These are phyloP conservation scores for Acmispon strigosus DNA, from an alignment of 306 rosid species.

Conservation along the genomic window DNA sequence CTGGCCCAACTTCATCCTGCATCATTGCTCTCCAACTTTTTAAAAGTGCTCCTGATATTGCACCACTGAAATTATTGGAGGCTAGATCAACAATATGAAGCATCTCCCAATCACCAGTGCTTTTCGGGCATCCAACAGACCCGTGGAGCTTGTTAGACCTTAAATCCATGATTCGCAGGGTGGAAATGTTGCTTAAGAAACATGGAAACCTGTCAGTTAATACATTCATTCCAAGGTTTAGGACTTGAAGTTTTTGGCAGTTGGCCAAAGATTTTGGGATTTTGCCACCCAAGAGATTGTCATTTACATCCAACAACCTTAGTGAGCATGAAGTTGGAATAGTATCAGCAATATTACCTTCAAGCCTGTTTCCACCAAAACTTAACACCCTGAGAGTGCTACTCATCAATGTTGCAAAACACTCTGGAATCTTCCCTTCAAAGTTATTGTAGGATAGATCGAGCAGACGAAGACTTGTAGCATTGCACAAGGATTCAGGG, in stretches of 20 bases:
- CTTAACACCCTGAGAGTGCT: neutral
- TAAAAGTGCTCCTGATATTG: neutral
- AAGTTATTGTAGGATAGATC: slow-evolving; percentile 33
- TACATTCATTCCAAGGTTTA: slow-evolving; percentile 11
- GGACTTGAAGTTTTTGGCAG: neutral
- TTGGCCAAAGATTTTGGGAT: slow-evolving; percentile 12
- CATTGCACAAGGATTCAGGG: slow-evolving; percentile 27
- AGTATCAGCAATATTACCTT: neutral
- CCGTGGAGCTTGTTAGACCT: neutral
- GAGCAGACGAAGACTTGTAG: slow-evolving; percentile 4
- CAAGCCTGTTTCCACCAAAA: slow-evolving; percentile 19
- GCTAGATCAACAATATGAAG: slow-evolving; percentile 21
- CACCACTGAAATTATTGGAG: slow-evolving; percentile 26
- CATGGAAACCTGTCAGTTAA: slow-evolving; percentile 9
- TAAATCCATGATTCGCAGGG: neutral
- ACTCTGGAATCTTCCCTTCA: slow-evolving; percentile 19
- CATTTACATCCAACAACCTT: slow-evolving; percentile 18
- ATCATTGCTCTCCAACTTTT: slow-evolving; percentile 21
- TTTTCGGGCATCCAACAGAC: neutral
- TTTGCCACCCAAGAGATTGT: slow-evolving; percentile 16
- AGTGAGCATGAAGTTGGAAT: slow-evolving; percentile 14
- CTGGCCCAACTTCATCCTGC: neutral
- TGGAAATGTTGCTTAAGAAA: neutral
- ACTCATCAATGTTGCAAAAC: neutral
- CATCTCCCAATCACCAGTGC: neutral